Conservation (phyloP, 148 eudicot species). For the Fagopyrum esculentum region DNA sequence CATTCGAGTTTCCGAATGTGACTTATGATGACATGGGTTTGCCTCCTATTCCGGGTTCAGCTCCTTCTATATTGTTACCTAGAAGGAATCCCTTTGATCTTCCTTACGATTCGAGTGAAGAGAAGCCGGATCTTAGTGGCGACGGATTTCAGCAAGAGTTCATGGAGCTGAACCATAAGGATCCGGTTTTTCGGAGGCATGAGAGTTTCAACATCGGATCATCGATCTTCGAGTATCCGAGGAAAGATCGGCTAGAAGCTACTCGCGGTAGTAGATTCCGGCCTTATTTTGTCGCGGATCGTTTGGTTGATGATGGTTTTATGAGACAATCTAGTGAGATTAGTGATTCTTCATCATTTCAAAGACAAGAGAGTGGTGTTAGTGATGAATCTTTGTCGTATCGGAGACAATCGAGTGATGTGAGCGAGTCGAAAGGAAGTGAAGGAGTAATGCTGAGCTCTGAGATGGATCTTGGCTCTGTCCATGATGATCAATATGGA, state of each 20-base stretch:
- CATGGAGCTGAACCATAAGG: conserved; percentile 32
- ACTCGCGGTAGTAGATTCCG: conserved; percentile 29
- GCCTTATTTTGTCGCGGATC: conserved; percentile 65
- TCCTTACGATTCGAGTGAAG: conserved; percentile 80
- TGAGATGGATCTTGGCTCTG: conserved; percentile 21
- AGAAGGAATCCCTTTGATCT: conserved; percentile 72
- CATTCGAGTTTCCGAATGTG: conserved; percentile 52
- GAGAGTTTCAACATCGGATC: conserved; percentile 60
- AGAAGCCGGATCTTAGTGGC: conserved; percentile 59
- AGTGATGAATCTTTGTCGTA: conserved; percentile 19
- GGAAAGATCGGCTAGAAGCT: conserved; percentile 20
- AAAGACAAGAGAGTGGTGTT: conserved; percentile 21
- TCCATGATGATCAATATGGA: conserved; percentile 18
- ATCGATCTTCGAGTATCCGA: conserved; percentile 37
- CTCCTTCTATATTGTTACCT: conserved; percentile 52
- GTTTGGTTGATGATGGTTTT: conserved; percentile 14
- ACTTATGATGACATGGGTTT: conserved; percentile 42
- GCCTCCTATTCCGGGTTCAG: conserved; percentile 80
- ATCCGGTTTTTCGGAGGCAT: conserved; percentile 52
- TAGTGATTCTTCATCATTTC: conserved; percentile 33
- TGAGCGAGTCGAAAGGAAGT: conserved; percentile 29
- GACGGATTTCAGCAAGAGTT: conserved; percentile 62
- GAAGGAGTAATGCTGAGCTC: conserved; percentile 18
- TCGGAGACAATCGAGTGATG: conserved; percentile 28
- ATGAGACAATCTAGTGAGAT: conserved; percentile 35